These are phyloP conservation scores for Hypoxylon sp. DNA, from an alignment of 2,329 filamentous ascomycete species.

Conservation along the genomic window DNA sequence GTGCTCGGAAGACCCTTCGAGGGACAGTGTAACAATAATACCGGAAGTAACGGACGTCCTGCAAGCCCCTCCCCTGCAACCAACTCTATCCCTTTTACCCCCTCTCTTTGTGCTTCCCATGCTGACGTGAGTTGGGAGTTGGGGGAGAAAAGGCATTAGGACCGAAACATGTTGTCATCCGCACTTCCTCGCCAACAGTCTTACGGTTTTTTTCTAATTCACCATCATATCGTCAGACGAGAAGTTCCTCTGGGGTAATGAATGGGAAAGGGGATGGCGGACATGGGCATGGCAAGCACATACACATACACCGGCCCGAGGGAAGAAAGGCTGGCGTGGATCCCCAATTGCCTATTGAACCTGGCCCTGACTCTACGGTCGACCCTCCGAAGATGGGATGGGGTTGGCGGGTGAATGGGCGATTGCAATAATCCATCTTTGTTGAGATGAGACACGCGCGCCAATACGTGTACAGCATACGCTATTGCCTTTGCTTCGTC, in stretches of 20 bases:
- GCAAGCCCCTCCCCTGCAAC: constrained; percentile 42
- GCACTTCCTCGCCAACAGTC: constrained; percentile 37
- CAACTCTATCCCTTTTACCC: constrained; percentile 7
- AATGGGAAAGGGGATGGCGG: constrained; percentile 12
- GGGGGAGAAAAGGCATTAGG: constrained; percentile 14
- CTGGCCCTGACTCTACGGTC: constrained; percentile 3
- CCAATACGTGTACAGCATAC: constrained; percentile 15
- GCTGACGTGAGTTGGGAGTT: constrained; percentile 43
- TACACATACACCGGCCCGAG: constrained; percentile 4
- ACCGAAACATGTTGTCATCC: constrained; percentile 35
- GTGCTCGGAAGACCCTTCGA: constrained; percentile 33
- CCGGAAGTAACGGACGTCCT: constrained; percentile 45
- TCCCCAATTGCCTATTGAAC: constrained; percentile 9
- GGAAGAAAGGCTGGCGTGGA: constrained; percentile 20
- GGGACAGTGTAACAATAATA: constrained; percentile 42
- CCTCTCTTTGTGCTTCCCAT: constrained; percentile 8
- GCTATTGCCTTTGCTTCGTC: constrained; percentile 1
- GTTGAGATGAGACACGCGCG: constrained; percentile 28
- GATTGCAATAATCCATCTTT: constrained; percentile 18
- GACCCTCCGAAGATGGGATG: constrained; percentile 35
- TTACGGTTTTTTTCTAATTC: constrained; percentile 36
- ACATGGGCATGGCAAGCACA: constrained; percentile 20
- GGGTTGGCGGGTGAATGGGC: constrained; percentile 17
- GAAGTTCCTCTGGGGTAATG: not conserved
- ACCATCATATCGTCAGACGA: constrained; percentile 26